Percentiles rank a stretch among this genome's conserved stretches.
These are phyloP conservation scores for Eudorina sp. DNA, from an alignment of 139 green algal genomes.

Conservation along the genomic window DNA sequence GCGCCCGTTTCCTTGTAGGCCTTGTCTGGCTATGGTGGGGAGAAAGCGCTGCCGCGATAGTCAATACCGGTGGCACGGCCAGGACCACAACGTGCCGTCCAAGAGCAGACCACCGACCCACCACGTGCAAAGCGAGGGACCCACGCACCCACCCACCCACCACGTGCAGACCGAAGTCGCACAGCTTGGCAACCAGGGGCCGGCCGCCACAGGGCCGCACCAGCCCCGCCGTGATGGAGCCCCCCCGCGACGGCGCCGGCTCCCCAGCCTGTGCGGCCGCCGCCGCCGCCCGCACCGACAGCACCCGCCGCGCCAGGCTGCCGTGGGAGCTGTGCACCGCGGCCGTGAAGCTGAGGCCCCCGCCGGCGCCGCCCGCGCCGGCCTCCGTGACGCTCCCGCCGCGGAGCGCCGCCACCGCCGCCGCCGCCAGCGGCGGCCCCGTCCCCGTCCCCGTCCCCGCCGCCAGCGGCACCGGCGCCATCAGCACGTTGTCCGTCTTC, in stretches of 20 bases:
- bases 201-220: neutral
- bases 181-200: conserved; percentile 28
- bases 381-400: neutral
- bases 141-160: too few relatives aligned
- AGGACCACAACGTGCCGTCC: too few relatives aligned
- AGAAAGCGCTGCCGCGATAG: too few relatives aligned
- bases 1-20: too few relatives aligned
- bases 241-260: neutral
- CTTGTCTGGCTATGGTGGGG: too few relatives aligned
- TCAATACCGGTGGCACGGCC: too few relatives aligned
- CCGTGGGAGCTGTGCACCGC: neutral
- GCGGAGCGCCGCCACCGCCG: neutral
- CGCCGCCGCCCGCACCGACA: conserved; percentile 25
- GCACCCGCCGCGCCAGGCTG: conserved; percentile 20
- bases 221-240: neutral
- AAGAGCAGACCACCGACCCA: too few relatives aligned
- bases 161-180: conserved; percentile 45
- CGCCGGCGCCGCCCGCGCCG: neutral
- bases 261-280: neutral
- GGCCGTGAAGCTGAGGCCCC: neutral
- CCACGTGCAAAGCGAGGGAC: too few relatives aligned
- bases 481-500: conserved; percentile 45
- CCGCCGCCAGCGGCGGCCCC: neutral
- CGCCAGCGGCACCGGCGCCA: neutral
- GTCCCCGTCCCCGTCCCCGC: neutral